phyloP scores from a whole-genome alignment of 108 stramenopile genomes.

The Nannochloropsis oceanica region DNA sequence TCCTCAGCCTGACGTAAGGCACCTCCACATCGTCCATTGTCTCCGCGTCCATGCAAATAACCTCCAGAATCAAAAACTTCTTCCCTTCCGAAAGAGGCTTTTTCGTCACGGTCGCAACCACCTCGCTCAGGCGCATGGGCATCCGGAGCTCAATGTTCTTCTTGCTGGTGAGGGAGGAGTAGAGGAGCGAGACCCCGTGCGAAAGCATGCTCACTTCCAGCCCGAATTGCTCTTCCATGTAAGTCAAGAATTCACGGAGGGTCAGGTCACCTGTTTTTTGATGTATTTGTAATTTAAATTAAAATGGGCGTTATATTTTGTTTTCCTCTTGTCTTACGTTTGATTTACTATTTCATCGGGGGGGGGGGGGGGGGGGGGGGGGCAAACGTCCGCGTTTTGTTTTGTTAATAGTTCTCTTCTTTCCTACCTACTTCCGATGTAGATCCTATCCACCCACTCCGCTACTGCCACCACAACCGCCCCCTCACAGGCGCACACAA shows the following conservation, averaged over 20 bases:
- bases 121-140: slow-evolving; percentile 76
- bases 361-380: no score
- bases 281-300: no score
- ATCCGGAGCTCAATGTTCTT: slow-evolving; percentile 85
- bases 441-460: slow-evolving; percentile 92
- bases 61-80: slow-evolving; percentile 71
- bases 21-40: slow-evolving; percentile 85
- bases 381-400: no score
- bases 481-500: slow-evolving; percentile 47
- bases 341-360: no score
- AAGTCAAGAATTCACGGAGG: slow-evolving; percentile 69
- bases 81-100: slow-evolving; percentile 64
- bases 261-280: slow-evolving; percentile 49
- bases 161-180: slow-evolving; percentile 90
- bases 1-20: slow-evolving; percentile 20
- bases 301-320: no score
- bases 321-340: no score
- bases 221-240: slow-evolving; percentile 79
- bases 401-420: neutral
- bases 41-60: slow-evolving; percentile 74
- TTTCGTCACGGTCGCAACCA: slow-evolving; percentile 68
- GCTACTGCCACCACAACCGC: slow-evolving; percentile 55
- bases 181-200: slow-evolving; percentile 85
- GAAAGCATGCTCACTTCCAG: slow-evolving; percentile 91
- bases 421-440: slow-evolving; percentile 37